These are phyloP conservation scores for Ilyonectria mors-panacis DNA, from an alignment of 2,329 filamentous ascomycete genomes.

Conservation along the genomic window DNA sequence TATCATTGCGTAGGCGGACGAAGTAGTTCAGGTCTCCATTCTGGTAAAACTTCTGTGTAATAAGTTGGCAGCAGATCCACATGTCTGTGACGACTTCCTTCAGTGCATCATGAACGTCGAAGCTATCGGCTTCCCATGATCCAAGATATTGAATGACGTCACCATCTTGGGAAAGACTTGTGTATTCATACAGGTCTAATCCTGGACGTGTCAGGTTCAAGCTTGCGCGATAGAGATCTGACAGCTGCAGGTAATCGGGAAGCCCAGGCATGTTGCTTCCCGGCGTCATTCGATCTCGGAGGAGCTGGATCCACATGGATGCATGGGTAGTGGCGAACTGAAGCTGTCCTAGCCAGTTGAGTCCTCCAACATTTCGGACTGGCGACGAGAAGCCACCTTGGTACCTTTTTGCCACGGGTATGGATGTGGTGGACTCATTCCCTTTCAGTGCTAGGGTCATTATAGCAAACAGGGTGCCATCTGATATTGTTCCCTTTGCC, in stretches of 20 bases:
- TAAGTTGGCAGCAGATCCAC: background rate
- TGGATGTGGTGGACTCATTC: background rate
- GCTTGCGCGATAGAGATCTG: constrained; percentile 3
- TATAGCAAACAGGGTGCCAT: background rate
- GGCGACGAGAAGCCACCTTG: background rate
- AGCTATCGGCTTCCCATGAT: background rate
- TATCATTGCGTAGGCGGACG: constrained; percentile 2
- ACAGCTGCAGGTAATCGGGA: background rate
- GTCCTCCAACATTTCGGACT: background rate
- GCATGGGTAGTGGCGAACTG: background rate
- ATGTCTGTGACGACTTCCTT: background rate
- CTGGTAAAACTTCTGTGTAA: background rate
- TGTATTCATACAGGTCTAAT: background rate
- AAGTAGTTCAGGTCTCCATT: background rate
- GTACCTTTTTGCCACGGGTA: background rate
- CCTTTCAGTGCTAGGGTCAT: background rate
- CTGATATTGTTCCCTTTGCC: background rate
- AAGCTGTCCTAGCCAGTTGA: constrained; percentile 1
- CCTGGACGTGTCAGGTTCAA: background rate
- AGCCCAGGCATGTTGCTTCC: background rate
- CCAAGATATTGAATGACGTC: background rate
- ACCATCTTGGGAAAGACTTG: background rate
- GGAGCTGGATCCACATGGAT: background rate
- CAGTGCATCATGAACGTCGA: background rate
- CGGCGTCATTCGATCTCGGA: background rate